phyloP scores from a whole-genome alignment of 2,329 filamentous ascomycete genomes.

The Hypoxylon sp. region DNA sequence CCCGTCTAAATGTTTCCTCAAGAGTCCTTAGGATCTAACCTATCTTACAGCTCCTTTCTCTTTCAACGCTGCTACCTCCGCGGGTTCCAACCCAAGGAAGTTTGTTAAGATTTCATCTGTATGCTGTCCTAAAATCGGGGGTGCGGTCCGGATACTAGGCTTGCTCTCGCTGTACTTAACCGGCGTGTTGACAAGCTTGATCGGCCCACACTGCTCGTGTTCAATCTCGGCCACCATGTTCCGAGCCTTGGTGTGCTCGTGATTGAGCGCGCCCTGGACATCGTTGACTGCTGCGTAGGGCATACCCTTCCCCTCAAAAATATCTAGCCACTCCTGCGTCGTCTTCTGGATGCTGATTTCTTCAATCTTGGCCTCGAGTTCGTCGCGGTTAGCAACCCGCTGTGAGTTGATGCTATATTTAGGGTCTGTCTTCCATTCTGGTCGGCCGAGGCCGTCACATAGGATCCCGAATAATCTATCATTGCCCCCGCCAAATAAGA shows the following conservation, averaged over 20 bases:
- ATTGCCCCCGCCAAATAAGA: slow-evolving; percentile 81
- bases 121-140: slow-evolving; percentile 89
- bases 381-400: slow-evolving; percentile 78
- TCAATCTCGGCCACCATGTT: slow-evolving; percentile 92
- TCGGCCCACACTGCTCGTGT: slow-evolving; percentile 84
- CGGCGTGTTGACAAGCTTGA: slow-evolving; percentile 93
- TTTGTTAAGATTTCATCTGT: slow-evolving; percentile 81
- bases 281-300: slow-evolving; percentile 97
- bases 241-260: slow-evolving; percentile 86
- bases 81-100: slow-evolving; percentile 71
- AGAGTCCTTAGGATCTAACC: slow-evolving; percentile 1
- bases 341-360: slow-evolving; percentile 80
- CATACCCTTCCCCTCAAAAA: slow-evolving; percentile 92
- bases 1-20: neutral
- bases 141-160: slow-evolving; percentile 81
- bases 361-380: slow-evolving; percentile 86
- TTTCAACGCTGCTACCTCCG: slow-evolving; percentile 74
- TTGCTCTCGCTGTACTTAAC: slow-evolving; percentile 91
- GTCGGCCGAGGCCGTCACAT: slow-evolving; percentile 70
- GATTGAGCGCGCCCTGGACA: slow-evolving; percentile 84
- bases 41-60: slow-evolving; percentile 76
- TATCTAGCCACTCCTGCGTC: slow-evolving; percentile 87
- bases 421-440: slow-evolving; percentile 72
- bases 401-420: slow-evolving; percentile 73
- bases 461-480: slow-evolving; percentile 77